A percentile compares a stretch with the other conserved stretches of the same genome.
phyloP scores from a whole-genome alignment of 768 basidiomycete species.

The Xanthoconium purpureum region DNA sequence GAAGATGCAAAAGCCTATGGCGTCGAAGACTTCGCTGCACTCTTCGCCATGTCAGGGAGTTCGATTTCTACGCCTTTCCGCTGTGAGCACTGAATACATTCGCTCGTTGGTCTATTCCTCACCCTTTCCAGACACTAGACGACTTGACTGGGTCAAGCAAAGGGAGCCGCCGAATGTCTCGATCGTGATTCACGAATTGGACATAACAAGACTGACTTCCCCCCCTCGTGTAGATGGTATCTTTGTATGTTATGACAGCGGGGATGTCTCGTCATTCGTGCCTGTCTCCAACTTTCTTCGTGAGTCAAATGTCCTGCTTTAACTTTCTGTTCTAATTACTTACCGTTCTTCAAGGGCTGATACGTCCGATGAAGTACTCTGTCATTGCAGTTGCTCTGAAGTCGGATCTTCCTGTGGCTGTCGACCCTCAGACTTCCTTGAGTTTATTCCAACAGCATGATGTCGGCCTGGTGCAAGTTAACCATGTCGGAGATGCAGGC shows the following conservation, averaged over 20 bases:
- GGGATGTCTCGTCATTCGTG: constrained; percentile 55
- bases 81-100: constrained; percentile 32
- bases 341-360: constrained; percentile 45
- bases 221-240: constrained; percentile 70
- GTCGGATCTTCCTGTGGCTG: constrained; percentile 58
- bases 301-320: constrained; percentile 39
- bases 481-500: constrained; percentile 51
- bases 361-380: constrained; percentile 55
- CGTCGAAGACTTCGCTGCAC: constrained; percentile 41
- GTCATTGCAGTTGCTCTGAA: constrained; percentile 85
- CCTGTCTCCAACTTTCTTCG: constrained; percentile 69
- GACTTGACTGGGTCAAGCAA: constrained; percentile 33
- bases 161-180: constrained; percentile 43
- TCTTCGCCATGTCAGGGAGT: constrained; percentile 33
- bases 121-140: constrained; percentile 34
- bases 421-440: constrained; percentile 55
- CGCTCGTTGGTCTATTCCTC: constrained; percentile 13
- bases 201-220: constrained; percentile 52
- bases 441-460: constrained; percentile 58
- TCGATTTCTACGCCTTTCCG: constrained; percentile 36
- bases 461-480: constrained; percentile 76
- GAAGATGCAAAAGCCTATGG: constrained; percentile 69
- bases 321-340: constrained; percentile 8
- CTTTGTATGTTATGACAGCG: constrained; percentile 83
- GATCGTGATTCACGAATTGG: constrained; percentile 54